phyloP scores from a whole-genome alignment of 2,329 filamentous ascomycete species.

The Fusarium compactum region DNA sequence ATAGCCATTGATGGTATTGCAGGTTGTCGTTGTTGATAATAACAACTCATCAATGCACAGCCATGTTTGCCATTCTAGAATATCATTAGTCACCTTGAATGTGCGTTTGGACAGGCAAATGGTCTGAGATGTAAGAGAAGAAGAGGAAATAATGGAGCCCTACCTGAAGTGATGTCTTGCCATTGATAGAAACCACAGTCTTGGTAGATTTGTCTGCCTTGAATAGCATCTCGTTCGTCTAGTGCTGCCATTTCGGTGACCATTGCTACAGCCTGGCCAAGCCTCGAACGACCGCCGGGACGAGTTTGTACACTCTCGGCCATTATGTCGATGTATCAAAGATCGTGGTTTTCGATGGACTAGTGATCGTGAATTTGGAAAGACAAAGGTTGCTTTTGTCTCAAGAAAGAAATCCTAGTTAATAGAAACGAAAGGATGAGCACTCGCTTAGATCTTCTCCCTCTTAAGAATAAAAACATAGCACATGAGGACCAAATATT shows the following conservation, averaged over 20 bases:
- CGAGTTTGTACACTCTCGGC: neutral
- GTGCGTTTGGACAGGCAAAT: too few relatives aligned
- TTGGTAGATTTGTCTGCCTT: neutral
- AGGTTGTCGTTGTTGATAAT: neutral
- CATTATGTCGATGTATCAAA: neutral
- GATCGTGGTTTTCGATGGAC: neutral
- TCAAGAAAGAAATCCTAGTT: neutral
- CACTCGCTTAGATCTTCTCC: neutral
- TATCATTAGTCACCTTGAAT: too few relatives aligned
- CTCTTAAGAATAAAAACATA: neutral
- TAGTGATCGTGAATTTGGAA: neutral
- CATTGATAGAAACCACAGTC: neutral
- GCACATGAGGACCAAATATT: neutral
- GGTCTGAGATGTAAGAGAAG: too few relatives aligned
- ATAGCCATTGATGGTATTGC: neutral
- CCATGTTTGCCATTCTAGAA: neutral
- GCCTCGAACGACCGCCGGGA: neutral
- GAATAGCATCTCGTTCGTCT: neutral
- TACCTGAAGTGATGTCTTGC: too few relatives aligned
- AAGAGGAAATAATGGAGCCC: neutral
- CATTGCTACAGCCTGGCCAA: neutral
- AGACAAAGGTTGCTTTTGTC: neutral
- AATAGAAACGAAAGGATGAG: neutral
- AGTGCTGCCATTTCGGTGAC: neutral
- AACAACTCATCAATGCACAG: neutral